These are phyloP conservation scores for Warburgia ugandensis DNA, from an alignment of 164 flowering plant species.

Conservation along the genomic window DNA sequence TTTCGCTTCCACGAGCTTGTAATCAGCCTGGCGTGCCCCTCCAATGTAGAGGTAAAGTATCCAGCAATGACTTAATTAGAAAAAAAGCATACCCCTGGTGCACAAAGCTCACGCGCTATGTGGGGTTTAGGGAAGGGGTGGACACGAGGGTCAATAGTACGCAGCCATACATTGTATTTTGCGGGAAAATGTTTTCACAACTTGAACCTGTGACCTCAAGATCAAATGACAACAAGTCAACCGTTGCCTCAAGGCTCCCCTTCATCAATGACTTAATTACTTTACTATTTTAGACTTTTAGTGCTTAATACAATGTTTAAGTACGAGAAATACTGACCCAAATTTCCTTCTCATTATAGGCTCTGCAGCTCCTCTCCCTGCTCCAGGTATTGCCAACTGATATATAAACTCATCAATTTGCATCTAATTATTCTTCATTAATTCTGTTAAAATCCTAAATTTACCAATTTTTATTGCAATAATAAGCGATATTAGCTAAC, in stretches of 20 bases:
- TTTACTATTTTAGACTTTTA: neutral
- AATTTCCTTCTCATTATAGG: constrained; percentile 34
- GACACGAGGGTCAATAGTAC: too few species aligned
- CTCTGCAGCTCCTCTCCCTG: constrained; percentile 52
- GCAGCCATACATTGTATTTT: neutral
- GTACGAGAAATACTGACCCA: neutral
- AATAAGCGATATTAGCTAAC: too few species aligned
- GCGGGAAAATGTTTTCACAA: too few species aligned
- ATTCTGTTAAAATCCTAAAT: too few species aligned
- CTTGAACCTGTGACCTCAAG: too few species aligned
- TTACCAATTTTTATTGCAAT: too few species aligned
- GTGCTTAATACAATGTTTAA: neutral
- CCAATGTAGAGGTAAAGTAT: constrained; percentile 60
- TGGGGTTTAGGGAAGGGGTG: neutral
- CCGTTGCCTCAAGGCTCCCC: too few species aligned
- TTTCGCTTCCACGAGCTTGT: constrained; percentile 40
- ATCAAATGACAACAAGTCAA: too few species aligned
- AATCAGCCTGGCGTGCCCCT: constrained; percentile 61
- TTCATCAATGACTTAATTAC: neutral
- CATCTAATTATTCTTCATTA: too few species aligned
- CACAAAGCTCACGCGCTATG: neutral
- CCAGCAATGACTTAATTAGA: neutral
- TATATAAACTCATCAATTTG: too few species aligned
- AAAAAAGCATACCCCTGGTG: neutral
- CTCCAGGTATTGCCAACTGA: too few species aligned